Conservation (phyloP, 208 protist genomes). For the Vickermania ingenoplastis region DNA sequence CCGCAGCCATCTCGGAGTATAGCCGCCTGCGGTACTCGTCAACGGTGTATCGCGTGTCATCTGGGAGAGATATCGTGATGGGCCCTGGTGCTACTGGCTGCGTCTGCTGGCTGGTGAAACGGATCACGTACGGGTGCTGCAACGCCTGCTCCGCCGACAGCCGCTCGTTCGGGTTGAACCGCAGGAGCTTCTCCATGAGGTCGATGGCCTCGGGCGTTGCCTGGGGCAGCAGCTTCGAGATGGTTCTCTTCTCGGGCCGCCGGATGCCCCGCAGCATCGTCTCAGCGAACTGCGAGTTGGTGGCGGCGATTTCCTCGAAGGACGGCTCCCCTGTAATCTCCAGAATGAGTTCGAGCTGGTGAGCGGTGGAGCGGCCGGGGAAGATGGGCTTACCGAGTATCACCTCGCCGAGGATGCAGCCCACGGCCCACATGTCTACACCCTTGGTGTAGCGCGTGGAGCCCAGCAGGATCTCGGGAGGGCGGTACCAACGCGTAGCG, state of each 20-base stretch:
- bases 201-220: conserved; percentile 91
- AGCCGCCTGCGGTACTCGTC: conserved; percentile 90
- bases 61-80: conserved; percentile 90
- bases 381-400: conserved; percentile 93
- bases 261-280: conserved; percentile 90
- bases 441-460: conserved; percentile 93
- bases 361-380: conserved; percentile 92
- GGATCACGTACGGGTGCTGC: conserved; percentile 89
- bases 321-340: conserved; percentile 84
- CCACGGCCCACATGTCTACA: conserved; percentile 98
- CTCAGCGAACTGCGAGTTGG: conserved; percentile 92
- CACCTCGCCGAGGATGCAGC: conserved; percentile 97
- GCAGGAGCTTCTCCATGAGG: conserved; percentile 89
- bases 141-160: conserved; percentile 90
- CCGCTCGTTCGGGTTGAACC: conserved; percentile 95
- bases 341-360: conserved; percentile 96
- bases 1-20: conserved; percentile 82
- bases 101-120: conserved; percentile 85
- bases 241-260: conserved; percentile 41
- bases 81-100: conserved; percentile 64
- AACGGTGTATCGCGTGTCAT: conserved; percentile 92
- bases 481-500: conserved; percentile 96
- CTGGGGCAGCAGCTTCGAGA: conserved; percentile 85
- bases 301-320: conserved; percentile 87
- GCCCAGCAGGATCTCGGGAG: conserved; percentile 97